A percentile compares a stretch with the other conserved stretches of the same genome.
Conservation (phyloP, 2,329 filamentous ascomycete genomes). For the Claviceps spartinae region DNA sequence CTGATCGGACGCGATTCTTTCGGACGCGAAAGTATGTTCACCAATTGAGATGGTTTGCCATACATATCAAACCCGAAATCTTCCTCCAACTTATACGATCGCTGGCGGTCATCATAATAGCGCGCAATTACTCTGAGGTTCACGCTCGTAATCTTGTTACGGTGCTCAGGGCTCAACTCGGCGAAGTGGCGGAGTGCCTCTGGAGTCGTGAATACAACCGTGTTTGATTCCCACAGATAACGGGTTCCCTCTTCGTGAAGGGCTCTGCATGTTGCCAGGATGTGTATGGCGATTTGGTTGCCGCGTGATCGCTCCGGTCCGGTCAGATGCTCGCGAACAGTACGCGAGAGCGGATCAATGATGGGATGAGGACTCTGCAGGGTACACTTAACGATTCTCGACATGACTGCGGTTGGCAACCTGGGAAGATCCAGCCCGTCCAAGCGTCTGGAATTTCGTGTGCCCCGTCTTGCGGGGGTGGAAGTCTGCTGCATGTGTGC, state of each 20-base stretch:
- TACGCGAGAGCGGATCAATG: constrained; percentile 37
- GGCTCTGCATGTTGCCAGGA: constrained; percentile 37
- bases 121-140: constrained; percentile 40
- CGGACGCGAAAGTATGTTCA: constrained; percentile 29
- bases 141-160: constrained; percentile 30
- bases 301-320: constrained; percentile 27
- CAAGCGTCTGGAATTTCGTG: constrained; percentile 16
- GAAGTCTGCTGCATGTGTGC: constrained; percentile 19
- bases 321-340: constrained; percentile 29
- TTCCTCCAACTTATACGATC: constrained; percentile 27
- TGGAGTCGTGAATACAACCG: constrained; percentile 40
- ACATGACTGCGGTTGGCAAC: constrained; percentile 38
- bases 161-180: constrained; percentile 28
- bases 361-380: constrained; percentile 35
- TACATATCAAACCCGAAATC: constrained; percentile 27
- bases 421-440: constrained; percentile 22
- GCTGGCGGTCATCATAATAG: constrained; percentile 39
- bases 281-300: constrained; percentile 39
- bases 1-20: constrained; percentile 32
- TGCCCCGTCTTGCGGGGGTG: constrained; percentile 20
- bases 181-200: constrained; percentile 35
- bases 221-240: constrained; percentile 38
- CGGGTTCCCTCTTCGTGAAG: constrained; percentile 35
- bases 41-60: constrained; percentile 22
- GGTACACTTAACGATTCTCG: constrained; percentile 38